These are phyloP conservation scores for Populus tremula DNA, from an alignment of 345 rosid genomes.

Conservation along the genomic window DNA sequence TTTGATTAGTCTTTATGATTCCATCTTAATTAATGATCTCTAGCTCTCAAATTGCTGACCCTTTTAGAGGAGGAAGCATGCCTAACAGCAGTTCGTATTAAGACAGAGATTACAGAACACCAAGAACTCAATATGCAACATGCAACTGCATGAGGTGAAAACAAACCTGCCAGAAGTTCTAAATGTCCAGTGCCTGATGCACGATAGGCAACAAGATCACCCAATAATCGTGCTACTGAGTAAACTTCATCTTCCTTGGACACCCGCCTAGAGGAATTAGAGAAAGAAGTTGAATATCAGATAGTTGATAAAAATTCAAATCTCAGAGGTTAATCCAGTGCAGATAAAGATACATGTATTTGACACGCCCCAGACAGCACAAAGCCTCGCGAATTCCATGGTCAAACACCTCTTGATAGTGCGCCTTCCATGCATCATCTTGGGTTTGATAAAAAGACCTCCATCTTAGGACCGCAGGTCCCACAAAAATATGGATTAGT, in stretches of 20 bases:
- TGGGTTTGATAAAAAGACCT: slow-evolving; percentile 76
- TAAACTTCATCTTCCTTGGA: slow-evolving; percentile 84
- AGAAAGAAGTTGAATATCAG: slow-evolving; percentile 7
- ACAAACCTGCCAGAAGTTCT: slow-evolving; percentile 80
- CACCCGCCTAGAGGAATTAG: slow-evolving; percentile 45
- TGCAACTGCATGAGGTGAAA: background rate
- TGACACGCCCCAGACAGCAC: slow-evolving; percentile 83
- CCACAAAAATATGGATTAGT: slow-evolving; percentile 64
- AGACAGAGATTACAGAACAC: background rate
- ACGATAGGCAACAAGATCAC: slow-evolving; percentile 90
- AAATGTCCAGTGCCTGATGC: slow-evolving; percentile 92
- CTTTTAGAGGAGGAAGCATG: background rate
- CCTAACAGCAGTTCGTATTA: background rate
- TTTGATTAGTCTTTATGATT: background rate
- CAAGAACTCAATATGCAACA: background rate
- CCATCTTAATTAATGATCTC: background rate
- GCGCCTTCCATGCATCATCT: slow-evolving; percentile 92
- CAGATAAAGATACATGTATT: slow-evolving; percentile 59
- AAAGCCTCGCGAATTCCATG: slow-evolving; percentile 89
- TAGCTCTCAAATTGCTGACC: background rate
- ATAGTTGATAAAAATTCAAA: background rate
- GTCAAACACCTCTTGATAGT: slow-evolving; percentile 89
- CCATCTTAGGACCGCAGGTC: slow-evolving; percentile 81
- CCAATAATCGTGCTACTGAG: slow-evolving; percentile 75
- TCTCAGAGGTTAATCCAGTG: slow-evolving; percentile 7